These are phyloP conservation scores for Oryza nivara DNA, from an alignment of 176 grass and related monocot genomes.

Conservation along the genomic window DNA sequence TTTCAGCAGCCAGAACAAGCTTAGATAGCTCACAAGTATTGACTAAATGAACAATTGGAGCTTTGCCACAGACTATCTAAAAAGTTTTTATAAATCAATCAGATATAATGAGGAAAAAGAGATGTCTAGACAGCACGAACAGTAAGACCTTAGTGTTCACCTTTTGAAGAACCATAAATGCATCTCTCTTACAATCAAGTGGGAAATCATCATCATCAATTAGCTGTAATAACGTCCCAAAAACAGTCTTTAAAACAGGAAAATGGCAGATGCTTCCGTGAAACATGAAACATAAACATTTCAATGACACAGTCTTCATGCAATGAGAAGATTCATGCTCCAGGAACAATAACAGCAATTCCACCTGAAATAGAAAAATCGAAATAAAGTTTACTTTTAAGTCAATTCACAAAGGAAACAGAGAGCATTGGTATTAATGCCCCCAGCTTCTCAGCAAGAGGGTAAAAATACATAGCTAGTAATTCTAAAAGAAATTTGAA, in stretches of 20 bases:
- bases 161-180: slow-evolving; percentile 71
- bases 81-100: slow-evolving; percentile 34
- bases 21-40: slow-evolving; percentile 53
- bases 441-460: background rate
- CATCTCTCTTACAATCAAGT: slow-evolving; percentile 52
- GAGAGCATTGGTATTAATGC: background rate
- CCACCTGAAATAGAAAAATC: slow-evolving; percentile 60
- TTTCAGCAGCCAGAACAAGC: slow-evolving; percentile 49
- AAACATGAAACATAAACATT: slow-evolving; percentile 73
- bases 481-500: background rate
- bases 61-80: slow-evolving; percentile 56
- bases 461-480: slow-evolving; percentile 11
- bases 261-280: slow-evolving; percentile 37
- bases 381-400: slow-evolving; percentile 44
- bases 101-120: slow-evolving; percentile 41
- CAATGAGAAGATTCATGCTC: slow-evolving; percentile 47
- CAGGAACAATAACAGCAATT: slow-evolving; percentile 69
- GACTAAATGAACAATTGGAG: slow-evolving; percentile 28
- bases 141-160: slow-evolving; percentile 37
- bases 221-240: slow-evolving; percentile 48
- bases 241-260: slow-evolving; percentile 48
- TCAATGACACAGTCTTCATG: slow-evolving; percentile 60
- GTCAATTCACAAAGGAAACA: background rate
- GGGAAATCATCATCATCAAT: slow-evolving; percentile 47
- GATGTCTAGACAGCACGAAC: slow-evolving; percentile 31